Evolutionary conservation across 768 basidiomycete genomes (phyloP).

Genomic region (Leccinum subtestaceum): DNA sequence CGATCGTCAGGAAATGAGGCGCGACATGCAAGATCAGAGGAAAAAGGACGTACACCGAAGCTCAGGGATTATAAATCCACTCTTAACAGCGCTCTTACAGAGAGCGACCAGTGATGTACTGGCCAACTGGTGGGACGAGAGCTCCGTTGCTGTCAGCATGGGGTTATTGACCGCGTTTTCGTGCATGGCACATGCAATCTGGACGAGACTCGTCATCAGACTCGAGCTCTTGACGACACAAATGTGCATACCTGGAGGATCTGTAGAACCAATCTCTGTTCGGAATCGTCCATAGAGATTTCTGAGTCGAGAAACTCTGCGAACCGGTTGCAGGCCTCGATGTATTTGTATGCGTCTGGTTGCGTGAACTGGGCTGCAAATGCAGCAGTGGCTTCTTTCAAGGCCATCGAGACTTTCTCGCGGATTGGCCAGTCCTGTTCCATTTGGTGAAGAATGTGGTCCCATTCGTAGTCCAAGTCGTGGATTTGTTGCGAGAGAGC

Average conservation of each 20-base stretch:
- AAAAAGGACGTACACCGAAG: constrained; percentile 15
- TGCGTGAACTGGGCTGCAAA: constrained; percentile 14
- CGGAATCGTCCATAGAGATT: not conserved
- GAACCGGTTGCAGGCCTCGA: constrained; percentile 12
- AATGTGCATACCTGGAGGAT: constrained; percentile 18
- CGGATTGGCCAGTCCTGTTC: not conserved
- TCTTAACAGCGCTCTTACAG: constrained; percentile 1
- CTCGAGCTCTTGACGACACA: not conserved
- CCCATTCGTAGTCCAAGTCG: not conserved
- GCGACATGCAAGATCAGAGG: not conserved
- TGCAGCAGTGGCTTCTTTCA: constrained; percentile 12
- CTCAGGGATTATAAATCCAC: not conserved
- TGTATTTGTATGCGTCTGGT: constrained; percentile 13
- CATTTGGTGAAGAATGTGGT: not conserved
- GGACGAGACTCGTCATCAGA: not conserved
- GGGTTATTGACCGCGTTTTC: constrained; percentile 21
- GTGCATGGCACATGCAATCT: constrained; percentile 26
- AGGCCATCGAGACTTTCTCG: not conserved
- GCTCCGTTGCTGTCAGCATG: constrained; percentile 4
- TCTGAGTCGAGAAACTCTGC: constrained; percentile 7
- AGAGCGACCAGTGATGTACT: constrained; percentile 6
- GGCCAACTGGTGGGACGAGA: constrained; percentile 10
- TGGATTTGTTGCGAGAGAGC: not conserved
- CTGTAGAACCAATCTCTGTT: constrained; percentile 19
- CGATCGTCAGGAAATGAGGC: constrained; percentile 1